A percentile compares a stretch with the other conserved stretches of the same genome.
phyloP scores from a whole-genome alignment of 192 early-diverging fungal genomes.

The Gonapodya sp. region DNA sequence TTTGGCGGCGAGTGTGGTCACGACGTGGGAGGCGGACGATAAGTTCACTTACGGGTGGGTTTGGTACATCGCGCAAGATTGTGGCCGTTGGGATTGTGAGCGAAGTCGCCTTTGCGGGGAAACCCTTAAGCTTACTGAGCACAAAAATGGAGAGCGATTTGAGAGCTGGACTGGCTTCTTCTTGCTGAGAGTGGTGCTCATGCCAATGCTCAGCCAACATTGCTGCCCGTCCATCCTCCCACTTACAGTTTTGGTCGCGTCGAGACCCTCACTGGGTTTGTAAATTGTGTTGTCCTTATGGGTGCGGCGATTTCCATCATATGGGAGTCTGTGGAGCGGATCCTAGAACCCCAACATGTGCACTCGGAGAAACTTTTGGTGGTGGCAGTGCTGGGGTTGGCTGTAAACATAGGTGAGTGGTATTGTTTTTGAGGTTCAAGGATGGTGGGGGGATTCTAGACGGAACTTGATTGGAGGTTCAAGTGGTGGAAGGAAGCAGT shows the following conservation, averaged over 20 bases:
- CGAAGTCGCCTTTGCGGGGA: too few relatives aligned
- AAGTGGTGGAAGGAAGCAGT: too few relatives aligned
- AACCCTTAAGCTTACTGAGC: too few relatives aligned
- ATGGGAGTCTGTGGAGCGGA: constrained; percentile 79
- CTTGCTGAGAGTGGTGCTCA: not conserved
- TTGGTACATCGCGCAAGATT: not conserved
- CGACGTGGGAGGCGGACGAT: constrained; percentile 79
- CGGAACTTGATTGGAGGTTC: too few relatives aligned
- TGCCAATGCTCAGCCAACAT: not conserved
- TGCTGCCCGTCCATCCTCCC: not conserved
- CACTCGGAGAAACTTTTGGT: constrained; percentile 73
- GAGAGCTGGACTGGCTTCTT: too few relatives aligned
- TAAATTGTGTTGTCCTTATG: constrained; percentile 83
- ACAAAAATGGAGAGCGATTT: too few relatives aligned
- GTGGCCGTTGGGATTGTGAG: too few relatives aligned
- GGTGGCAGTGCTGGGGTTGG: constrained; percentile 79
- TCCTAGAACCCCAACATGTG: constrained; percentile 38
- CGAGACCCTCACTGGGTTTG: constrained; percentile 86
- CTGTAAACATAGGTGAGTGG: constrained; percentile 54
- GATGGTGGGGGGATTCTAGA: too few relatives aligned
- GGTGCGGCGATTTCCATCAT: constrained; percentile 83
- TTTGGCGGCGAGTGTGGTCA: constrained; percentile 77
- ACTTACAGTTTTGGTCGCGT: constrained; percentile 70
- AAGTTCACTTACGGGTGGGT: constrained; percentile 63
- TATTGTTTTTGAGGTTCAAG: too few relatives aligned